phyloP scores from a whole-genome alignment of 108 stramenopile species.

The Discostella pseudostelligera region DNA sequence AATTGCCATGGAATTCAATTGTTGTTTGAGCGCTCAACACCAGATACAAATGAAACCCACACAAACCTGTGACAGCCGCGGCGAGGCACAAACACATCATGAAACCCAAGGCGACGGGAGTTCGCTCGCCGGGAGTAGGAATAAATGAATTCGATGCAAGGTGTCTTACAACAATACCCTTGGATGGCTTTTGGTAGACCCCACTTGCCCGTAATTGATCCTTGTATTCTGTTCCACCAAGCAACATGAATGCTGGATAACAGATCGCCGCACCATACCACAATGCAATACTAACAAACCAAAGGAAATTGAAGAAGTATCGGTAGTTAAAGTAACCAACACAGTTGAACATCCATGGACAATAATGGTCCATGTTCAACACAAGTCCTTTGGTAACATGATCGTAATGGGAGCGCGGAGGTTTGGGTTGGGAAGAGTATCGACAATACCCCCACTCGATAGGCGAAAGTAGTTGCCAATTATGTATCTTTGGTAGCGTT shows the following conservation, averaged over 20 bases:
- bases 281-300: constrained; percentile 69
- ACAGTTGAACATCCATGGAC: constrained; percentile 94
- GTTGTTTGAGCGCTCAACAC: constrained; percentile 79
- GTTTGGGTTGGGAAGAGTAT: constrained; percentile 80
- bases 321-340: constrained; percentile 97
- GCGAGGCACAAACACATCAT: constrained; percentile 84
- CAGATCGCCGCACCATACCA: constrained; percentile 66
- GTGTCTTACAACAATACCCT: constrained; percentile 31
- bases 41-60: constrained; percentile 83
- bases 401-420: constrained; percentile 87
- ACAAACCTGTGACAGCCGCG: constrained; percentile 62
- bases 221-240: constrained; percentile 42
- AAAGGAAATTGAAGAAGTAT: constrained; percentile 95
- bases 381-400: constrained; percentile 84
- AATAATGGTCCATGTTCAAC: constrained; percentile 97
- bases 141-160: constrained; percentile 49
- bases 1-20: constrained; percentile 91
- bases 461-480: constrained; percentile 76
- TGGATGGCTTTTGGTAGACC: constrained; percentile 9
- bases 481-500: constrained; percentile 33
- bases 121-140: constrained; percentile 62
- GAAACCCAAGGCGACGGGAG: constrained; percentile 70
- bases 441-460: constrained; percentile 86
- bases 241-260: constrained; percentile 58
- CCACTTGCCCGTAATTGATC: constrained; percentile 46